Percentiles rank a stretch among this genome's conserved stretches.
Evolutionary conservation across 2,329 filamentous ascomycete species (phyloP).

Genomic region (Dryadomyces quercus-mongolicae): DNA sequence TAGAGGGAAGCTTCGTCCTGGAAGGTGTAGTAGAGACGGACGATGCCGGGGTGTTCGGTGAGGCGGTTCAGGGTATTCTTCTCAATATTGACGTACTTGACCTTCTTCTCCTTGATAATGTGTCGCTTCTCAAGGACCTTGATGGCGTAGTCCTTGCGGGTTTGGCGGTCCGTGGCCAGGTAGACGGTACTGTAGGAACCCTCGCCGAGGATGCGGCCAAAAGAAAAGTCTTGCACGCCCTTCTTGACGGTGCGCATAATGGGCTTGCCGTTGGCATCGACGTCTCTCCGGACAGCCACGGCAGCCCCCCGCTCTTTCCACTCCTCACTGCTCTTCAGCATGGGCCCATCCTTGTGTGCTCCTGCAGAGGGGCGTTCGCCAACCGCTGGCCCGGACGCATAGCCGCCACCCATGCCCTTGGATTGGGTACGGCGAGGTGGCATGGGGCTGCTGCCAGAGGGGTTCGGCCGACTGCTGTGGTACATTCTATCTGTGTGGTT

Average conservation of each 20-base stretch:
- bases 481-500: slow-evolving; percentile 27
- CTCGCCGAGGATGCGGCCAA: slow-evolving; percentile 82
- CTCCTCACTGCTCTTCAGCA: slow-evolving; percentile 62
- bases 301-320: slow-evolving; percentile 96
- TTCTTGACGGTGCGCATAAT: slow-evolving; percentile 84
- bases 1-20: slow-evolving; percentile 94
- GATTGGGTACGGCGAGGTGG: slow-evolving; percentile 64
- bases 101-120: slow-evolving; percentile 99
- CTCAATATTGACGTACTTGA: slow-evolving; percentile 99
- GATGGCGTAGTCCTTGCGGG: slow-evolving; percentile 90
- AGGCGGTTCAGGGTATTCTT: slow-evolving; percentile 94
- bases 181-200: slow-evolving; percentile 97
- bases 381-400: slow-evolving; percentile 24
- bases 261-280: slow-evolving; percentile 73
- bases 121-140: slow-evolving; percentile 97
- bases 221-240: slow-evolving; percentile 91
- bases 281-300: slow-evolving; percentile 66
- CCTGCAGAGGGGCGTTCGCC: slow-evolving; percentile 20
- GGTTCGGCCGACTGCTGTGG: slow-evolving; percentile 30
- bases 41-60: slow-evolving; percentile 92
- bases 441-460: slow-evolving; percentile 45
- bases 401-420: slow-evolving; percentile 51
- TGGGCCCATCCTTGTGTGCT: slow-evolving; percentile 25
- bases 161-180: slow-evolving; percentile 85
- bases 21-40: slow-evolving; percentile 96